These are phyloP conservation scores for Pilasporangium apinafurcum DNA, from an alignment of 352 stramenopile genomes.

Conservation along the genomic window DNA sequence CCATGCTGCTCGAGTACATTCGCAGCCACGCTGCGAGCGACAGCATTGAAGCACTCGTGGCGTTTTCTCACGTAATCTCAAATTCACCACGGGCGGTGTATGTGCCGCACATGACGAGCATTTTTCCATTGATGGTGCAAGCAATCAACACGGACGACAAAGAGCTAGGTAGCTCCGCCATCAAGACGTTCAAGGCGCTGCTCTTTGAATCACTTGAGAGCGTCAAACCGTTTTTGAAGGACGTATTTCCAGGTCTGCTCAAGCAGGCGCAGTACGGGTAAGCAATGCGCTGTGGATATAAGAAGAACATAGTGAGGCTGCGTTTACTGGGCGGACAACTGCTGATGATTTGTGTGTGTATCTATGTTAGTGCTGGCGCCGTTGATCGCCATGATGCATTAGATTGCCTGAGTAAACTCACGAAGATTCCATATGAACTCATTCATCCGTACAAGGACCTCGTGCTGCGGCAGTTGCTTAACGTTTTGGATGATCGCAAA, in stretches of 20 bases:
- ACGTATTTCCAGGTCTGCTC: slow-evolving; percentile 76
- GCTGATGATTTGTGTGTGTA: background rate
- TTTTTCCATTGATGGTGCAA: slow-evolving; percentile 81
- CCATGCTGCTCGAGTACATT: slow-evolving; percentile 60
- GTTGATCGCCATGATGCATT: slow-evolving; percentile 69
- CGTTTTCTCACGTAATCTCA: slow-evolving; percentile 73
- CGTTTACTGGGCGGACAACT: background rate
- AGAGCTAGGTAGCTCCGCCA: slow-evolving; percentile 70
- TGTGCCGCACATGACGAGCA: slow-evolving; percentile 60
- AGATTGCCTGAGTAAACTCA: slow-evolving; percentile 72
- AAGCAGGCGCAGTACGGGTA: slow-evolving; percentile 80
- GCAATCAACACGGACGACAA: slow-evolving; percentile 70
- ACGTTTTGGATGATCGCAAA: slow-evolving; percentile 84
- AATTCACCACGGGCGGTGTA: slow-evolving; percentile 80
- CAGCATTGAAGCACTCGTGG: slow-evolving; percentile 64
- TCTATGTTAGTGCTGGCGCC: slow-evolving; percentile 29
- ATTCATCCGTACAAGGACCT: slow-evolving; percentile 84
- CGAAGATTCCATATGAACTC: slow-evolving; percentile 80
- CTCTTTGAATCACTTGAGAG: slow-evolving; percentile 73
- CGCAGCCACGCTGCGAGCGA: slow-evolving; percentile 22
- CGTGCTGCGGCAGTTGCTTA: slow-evolving; percentile 67
- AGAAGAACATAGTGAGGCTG: no score
- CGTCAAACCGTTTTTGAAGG: slow-evolving; percentile 79
- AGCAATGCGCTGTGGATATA: background rate
- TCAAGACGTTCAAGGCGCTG: slow-evolving; percentile 71